Evolutionary conservation across 305 asterid genomes (phyloP).

Genomic region (Nicotiana rustica): DNA sequence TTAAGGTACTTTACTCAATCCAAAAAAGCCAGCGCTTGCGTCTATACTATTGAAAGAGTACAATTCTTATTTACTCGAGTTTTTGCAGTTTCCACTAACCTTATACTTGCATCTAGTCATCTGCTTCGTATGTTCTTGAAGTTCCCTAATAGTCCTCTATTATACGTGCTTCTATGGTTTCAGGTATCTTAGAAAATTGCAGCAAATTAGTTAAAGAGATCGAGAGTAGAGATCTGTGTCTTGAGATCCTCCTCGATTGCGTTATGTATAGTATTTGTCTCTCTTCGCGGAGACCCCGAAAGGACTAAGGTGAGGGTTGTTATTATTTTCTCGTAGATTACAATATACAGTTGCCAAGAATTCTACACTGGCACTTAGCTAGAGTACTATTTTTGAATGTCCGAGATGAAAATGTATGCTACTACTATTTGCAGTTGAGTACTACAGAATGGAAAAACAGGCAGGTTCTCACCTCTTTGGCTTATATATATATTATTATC

Average conservation of each 20-base stretch:
- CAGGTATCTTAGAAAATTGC: constrained; percentile 37
- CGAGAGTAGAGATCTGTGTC: constrained; percentile 67
- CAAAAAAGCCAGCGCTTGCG: too few species aligned
- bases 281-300: neutral
- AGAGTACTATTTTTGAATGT: neutral
- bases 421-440: neutral
- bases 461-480: too few species aligned
- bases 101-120: neutral
- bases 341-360: neutral
- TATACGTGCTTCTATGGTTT: neutral
- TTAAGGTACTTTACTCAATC: constrained; percentile 46
- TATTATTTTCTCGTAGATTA: neutral
- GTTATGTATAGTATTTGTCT: constrained; percentile 33
- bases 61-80: too few species aligned
- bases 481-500: too few species aligned
- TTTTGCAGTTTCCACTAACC: neutral
- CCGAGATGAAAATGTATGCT: neutral
- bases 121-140: neutral
- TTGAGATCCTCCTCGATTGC: constrained; percentile 74
- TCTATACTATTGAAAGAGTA: too few species aligned
- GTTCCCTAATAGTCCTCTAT: neutral
- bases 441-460: neutral
- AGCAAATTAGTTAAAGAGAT: constrained; percentile 30
- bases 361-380: neutral
- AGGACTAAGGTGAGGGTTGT: constrained; percentile 4